These are phyloP conservation scores for Pythium dissimile DNA, from an alignment of 352 stramenopile genomes.

Conservation along the genomic window DNA sequence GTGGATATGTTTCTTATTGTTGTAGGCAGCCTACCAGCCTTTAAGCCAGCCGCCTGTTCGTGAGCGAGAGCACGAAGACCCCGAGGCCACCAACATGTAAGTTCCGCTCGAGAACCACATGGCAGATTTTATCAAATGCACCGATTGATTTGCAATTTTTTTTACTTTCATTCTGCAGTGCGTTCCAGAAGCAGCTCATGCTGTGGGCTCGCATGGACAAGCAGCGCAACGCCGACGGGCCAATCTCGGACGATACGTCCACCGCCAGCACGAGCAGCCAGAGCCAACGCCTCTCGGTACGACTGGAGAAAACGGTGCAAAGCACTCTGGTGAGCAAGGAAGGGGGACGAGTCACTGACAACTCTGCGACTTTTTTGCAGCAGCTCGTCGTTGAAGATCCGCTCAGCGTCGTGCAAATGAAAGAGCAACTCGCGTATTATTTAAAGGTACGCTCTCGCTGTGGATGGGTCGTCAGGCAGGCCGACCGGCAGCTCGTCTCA, in stretches of 20 bases:
- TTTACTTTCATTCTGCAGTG: conserved; percentile 10
- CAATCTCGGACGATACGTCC: conserved; percentile 51
- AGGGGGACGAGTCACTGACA: neutral
- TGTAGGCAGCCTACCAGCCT: conserved; percentile 28
- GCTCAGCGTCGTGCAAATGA: conserved; percentile 55
- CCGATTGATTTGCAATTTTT: neutral
- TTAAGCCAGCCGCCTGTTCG: conserved; percentile 36
- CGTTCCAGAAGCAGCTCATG: conserved; percentile 80
- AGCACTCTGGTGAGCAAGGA: too few relatives aligned
- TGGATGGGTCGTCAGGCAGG: too few relatives aligned
- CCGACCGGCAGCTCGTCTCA: too few relatives aligned
- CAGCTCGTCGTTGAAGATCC: conserved; percentile 59
- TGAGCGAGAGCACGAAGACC: conserved; percentile 24
- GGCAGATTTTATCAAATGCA: neutral
- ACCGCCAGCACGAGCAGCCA: conserved; percentile 54
- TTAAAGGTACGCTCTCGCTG: conserved; percentile 62
- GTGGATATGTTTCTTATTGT: neutral
- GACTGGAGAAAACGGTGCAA: too few relatives aligned
- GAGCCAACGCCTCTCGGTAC: conserved; percentile 45
- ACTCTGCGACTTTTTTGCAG: neutral
- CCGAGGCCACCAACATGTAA: conserved; percentile 55
- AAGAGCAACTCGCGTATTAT: conserved; percentile 85
- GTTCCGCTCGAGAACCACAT: conserved; percentile 14
- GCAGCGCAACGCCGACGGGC: conserved; percentile 35
- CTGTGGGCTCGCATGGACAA: conserved; percentile 72